Evolutionary conservation across 140 eudicot species (phyloP).

Genomic region (Oenanthe javanica): DNA sequence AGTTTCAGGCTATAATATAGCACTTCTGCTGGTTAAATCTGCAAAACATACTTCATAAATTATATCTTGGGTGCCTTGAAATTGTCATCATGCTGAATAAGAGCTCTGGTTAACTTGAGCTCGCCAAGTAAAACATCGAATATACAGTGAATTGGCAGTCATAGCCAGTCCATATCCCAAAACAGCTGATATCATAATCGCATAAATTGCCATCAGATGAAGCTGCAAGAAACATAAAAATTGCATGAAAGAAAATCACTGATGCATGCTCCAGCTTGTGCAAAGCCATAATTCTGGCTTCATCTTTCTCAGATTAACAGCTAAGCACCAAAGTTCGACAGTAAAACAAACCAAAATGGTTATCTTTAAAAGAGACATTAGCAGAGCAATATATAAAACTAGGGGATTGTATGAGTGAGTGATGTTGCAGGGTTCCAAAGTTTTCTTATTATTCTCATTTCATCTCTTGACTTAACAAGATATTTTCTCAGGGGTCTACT

Average conservation of each 20-base stretch:
- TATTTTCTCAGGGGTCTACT: neutral
- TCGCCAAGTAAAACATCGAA: conserved; percentile 47
- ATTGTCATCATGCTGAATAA: conserved; percentile 26
- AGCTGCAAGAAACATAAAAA: conserved; percentile 46
- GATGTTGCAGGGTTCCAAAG: neutral
- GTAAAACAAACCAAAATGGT: neutral
- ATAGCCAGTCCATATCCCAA: conserved; percentile 60
- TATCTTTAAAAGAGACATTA: neutral
- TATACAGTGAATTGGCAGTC: conserved; percentile 45
- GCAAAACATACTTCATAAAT: neutral
- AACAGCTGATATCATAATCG: conserved; percentile 55
- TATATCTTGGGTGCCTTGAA: neutral
- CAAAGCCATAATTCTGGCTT: neutral
- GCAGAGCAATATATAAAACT: neutral
- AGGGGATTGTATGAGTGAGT: neutral
- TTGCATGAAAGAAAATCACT: neutral
- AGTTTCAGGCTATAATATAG: too few relatives aligned
- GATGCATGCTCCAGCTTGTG: neutral
- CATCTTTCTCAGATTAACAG: neutral
- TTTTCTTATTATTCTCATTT: too few relatives aligned
- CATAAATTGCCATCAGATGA: conserved; percentile 51
- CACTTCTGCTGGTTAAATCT: too few relatives aligned
- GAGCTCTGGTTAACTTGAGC: conserved; percentile 34
- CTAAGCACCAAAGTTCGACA: neutral
- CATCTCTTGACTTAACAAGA: neutral